These are phyloP conservation scores for Eimeria necatrix DNA, from an alignment of 169 alveolate genomes.

Conservation along the genomic window DNA sequence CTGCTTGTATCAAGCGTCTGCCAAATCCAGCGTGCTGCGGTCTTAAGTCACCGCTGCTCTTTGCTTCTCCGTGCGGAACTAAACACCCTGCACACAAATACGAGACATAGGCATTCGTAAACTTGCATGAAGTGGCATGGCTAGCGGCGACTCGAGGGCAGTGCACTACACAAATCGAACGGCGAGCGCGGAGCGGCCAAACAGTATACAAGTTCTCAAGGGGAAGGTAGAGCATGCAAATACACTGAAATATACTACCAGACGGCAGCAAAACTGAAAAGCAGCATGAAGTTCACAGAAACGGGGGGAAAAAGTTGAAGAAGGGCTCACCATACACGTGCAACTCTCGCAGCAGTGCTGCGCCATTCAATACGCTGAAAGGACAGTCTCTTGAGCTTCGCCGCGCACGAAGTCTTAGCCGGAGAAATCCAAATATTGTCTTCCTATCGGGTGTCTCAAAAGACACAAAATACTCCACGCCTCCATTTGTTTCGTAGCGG, in stretches of 20 bases:
- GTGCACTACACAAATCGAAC: constrained; percentile 36
- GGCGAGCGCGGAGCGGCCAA: neutral
- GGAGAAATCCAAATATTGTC: constrained; percentile 92
- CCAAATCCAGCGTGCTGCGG: constrained; percentile 83
- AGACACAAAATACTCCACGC: constrained; percentile 81
- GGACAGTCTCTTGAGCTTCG: constrained; percentile 83
- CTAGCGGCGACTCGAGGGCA: constrained; percentile 54
- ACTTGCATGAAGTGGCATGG: neutral
- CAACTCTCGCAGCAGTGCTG: constrained; percentile 95
- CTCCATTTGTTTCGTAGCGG: constrained; percentile 73
- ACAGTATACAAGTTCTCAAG: constrained; percentile 78
- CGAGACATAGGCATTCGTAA: neutral
- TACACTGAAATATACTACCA: neutral
- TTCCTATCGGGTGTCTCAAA: constrained; percentile 85
- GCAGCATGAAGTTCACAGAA: neutral
- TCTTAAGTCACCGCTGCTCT: constrained; percentile 77
- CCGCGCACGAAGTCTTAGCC: constrained; percentile 89
- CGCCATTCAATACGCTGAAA: constrained; percentile 84
- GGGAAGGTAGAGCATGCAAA: constrained; percentile 54
- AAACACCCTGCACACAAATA: constrained; percentile 56
- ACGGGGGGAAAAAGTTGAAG: neutral
- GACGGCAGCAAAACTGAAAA: too few relatives aligned
- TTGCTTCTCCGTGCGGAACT: constrained; percentile 81
- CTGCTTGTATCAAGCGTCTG: constrained; percentile 76
- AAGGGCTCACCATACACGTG: constrained; percentile 94